Evolutionary conservation across 139 green algal species (phyloP).

Genomic region (Chlorella sp.): DNA sequence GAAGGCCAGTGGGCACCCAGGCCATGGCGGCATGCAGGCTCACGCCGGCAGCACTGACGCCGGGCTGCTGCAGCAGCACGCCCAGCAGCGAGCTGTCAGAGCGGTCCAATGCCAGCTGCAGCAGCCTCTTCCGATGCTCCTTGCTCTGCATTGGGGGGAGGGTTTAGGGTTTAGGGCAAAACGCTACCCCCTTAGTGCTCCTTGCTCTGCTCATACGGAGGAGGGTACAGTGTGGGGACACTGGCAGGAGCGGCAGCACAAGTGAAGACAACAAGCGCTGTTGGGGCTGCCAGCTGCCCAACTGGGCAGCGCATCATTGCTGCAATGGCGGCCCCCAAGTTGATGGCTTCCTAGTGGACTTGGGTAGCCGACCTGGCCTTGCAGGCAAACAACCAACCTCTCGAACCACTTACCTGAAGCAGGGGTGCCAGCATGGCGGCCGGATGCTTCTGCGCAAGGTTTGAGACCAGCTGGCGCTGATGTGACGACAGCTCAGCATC

Average conservation of each 20-base stretch:
- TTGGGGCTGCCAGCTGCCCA: background rate
- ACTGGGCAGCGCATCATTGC: too few species aligned
- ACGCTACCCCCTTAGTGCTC: too few species aligned
- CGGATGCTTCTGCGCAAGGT: background rate
- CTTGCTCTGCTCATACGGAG: too few species aligned
- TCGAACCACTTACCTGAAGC: background rate
- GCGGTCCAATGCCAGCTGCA: constrained; percentile 1
- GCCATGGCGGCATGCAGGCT: background rate
- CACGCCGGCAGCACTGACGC: background rate
- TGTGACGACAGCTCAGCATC: background rate
- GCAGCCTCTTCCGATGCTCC: background rate
- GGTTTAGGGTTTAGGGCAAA: too few species aligned
- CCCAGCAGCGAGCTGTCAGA: background rate
- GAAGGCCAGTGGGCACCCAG: background rate
- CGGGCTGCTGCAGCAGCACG: background rate
- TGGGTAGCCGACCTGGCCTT: too few species aligned
- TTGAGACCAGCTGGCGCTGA: background rate
- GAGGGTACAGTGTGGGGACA: too few species aligned
- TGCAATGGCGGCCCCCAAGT: too few species aligned
- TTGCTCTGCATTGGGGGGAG: background rate
- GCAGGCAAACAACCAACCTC: too few species aligned
- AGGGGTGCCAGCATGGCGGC: background rate
- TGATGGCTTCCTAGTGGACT: too few species aligned
- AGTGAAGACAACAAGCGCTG: background rate
- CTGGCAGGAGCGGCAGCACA: too few species aligned